A percentile compares a stretch with the other conserved stretches of the same genome.
These are phyloP conservation scores for Leccinum sublutescens DNA, from an alignment of 768 basidiomycete species.

Conservation along the genomic window DNA sequence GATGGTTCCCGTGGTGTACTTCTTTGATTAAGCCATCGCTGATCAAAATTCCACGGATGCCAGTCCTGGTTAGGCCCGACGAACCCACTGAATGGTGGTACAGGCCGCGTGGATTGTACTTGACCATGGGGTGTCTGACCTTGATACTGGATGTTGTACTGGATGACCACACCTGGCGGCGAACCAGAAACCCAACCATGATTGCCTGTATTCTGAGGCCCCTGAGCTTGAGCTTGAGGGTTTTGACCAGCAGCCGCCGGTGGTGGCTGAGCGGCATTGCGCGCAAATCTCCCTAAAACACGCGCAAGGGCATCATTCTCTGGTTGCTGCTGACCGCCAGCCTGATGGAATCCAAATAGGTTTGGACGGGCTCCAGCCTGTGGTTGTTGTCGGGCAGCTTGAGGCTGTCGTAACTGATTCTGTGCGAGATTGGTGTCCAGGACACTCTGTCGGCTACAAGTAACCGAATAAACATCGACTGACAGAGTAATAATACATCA, in stretches of 20 bases:
- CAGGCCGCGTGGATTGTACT: conserved; percentile 34
- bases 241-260: conserved; percentile 30
- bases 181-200: conserved; percentile 37
- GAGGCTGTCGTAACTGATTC: conserved; percentile 33
- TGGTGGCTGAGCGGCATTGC: conserved; percentile 47
- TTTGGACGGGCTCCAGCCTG: conserved; percentile 33
- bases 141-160: conserved; percentile 65
- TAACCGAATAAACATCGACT: conserved; percentile 4
- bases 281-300: conserved; percentile 51
- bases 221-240: conserved; percentile 23
- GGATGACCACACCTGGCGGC: conserved; percentile 52
- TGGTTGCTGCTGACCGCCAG: conserved; percentile 34
- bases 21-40: conserved; percentile 28
- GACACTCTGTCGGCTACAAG: conserved; percentile 68
- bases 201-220: conserved; percentile 32
- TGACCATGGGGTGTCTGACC: conserved; percentile 36
- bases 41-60: conserved; percentile 58
- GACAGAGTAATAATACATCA: neutral
- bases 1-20: conserved; percentile 12
- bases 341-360: conserved; percentile 27
- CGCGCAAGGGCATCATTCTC: conserved; percentile 39
- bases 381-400: conserved; percentile 22
- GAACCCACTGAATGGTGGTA: conserved; percentile 62
- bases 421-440: conserved; percentile 47
- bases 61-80: conserved; percentile 62